These are phyloP conservation scores for Diplogelasinospora grovesii DNA, from an alignment of 495 filamentous ascomycete genomes.

Conservation along the genomic window DNA sequence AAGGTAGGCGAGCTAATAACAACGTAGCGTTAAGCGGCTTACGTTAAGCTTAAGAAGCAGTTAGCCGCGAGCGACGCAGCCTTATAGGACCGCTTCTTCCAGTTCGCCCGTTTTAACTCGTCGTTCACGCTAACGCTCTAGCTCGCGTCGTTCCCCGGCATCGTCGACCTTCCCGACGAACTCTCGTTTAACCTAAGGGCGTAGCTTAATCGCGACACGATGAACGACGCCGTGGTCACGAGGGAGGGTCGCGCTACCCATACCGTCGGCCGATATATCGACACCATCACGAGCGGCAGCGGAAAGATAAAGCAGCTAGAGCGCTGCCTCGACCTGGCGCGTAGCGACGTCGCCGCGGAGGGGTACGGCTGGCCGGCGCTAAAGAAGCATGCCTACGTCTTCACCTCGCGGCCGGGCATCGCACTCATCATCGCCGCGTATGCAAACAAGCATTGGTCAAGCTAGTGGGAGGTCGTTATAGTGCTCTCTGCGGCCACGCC, in stretches of 20 bases:
- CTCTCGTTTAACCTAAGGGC: conserved; percentile 2
- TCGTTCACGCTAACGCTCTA: conserved; percentile 1
- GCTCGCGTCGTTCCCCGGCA: conserved; percentile 1
- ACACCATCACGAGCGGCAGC: conserved; percentile 3
- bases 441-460: conserved; percentile 1
- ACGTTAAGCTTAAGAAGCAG: no score
- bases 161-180: conserved; percentile 1
- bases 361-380: background rate
- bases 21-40: no score
- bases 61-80: background rate
- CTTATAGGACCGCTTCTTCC: background rate
- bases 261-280: background rate
- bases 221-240: background rate
- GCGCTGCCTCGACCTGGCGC: conserved; percentile 6
- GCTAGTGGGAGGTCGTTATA: no score
- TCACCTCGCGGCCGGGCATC: conserved; percentile 1
- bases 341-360: background rate
- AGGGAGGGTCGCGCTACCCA: conserved; percentile 3
- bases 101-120: background rate
- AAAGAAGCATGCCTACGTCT: conserved; percentile 9
- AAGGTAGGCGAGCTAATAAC: no score
- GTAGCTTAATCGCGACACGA: conserved; percentile 4
- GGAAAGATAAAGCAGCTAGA: conserved; percentile 1
- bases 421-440: conserved; percentile 5
- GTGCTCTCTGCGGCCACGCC: no score